A percentile compares a stretch with the other conserved stretches of the same genome.
phyloP scores from a whole-genome alignment of 768 basidiomycete genomes.

The Favolaschia claudopus region DNA sequence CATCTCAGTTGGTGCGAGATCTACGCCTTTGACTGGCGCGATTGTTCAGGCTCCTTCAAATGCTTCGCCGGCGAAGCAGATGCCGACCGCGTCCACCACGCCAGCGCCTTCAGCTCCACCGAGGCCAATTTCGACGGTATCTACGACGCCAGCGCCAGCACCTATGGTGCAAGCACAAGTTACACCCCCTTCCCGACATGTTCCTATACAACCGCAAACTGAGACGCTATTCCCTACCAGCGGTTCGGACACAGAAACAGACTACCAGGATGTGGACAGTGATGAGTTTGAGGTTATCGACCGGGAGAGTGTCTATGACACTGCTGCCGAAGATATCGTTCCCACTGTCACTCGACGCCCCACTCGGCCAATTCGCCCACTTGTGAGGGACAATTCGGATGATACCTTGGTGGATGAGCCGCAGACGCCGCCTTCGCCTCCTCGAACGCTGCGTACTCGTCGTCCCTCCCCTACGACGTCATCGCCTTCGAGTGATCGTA shows the following conservation, averaged over 20 bases:
- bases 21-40: not conserved
- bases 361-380: not conserved
- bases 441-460: not conserved
- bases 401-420: conserved; percentile 10
- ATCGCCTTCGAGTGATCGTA: not conserved
- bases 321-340: conserved; percentile 9
- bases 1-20: conserved; percentile 15
- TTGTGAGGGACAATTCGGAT: conserved; percentile 10
- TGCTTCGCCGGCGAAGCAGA: not conserved
- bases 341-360: not conserved
- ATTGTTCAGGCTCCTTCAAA: not conserved
- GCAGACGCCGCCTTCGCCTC: not conserved
- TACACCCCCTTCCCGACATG: too few relatives aligned
- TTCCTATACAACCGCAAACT: too few relatives aligned
- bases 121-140: too few relatives aligned
- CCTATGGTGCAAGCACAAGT: too few relatives aligned
- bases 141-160: too few relatives aligned
- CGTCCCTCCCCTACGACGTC: not conserved
- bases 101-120: too few relatives aligned
- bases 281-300: conserved; percentile 15
- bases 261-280: not conserved
- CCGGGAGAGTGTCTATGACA: conserved; percentile 14
- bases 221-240: too few relatives aligned
- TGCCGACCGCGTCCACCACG: too few relatives aligned
- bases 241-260: not conserved